Percentiles rank a stretch among this genome's conserved stretches.
phyloP scores from a whole-genome alignment of 192 early-diverging fungal genomes.

The Linnemannia schmuckeri region DNA sequence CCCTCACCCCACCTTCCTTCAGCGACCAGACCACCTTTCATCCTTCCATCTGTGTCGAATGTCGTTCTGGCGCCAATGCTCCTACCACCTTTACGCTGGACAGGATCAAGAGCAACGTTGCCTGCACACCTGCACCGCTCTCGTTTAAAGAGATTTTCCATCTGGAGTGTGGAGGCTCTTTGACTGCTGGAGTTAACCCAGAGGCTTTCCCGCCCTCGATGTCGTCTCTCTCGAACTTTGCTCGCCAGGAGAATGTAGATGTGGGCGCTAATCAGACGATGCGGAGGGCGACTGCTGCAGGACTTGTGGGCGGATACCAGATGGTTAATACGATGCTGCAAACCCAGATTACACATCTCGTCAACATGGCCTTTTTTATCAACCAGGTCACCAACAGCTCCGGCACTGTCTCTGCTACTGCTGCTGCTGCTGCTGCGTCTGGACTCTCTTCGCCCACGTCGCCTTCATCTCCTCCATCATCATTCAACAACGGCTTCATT shows the following conservation, averaged over 20 bases:
- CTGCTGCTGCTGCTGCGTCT: neutral
- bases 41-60: constrained; percentile 51
- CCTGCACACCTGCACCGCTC: constrained; percentile 19
- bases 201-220: constrained; percentile 44
- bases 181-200: constrained; percentile 26
- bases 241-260: constrained; percentile 20
- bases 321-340: constrained; percentile 23
- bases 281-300: constrained; percentile 29
- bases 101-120: constrained; percentile 34
- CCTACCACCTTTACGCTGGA: constrained; percentile 42
- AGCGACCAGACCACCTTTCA: constrained; percentile 31
- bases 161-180: constrained; percentile 35
- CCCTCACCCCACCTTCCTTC: constrained; percentile 43
- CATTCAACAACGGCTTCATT: constrained; percentile 27
- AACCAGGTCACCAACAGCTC: constrained; percentile 17
- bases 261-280: constrained; percentile 20
- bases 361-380: constrained; percentile 55
- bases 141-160: constrained; percentile 46
- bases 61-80: constrained; percentile 24
- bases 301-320: constrained; percentile 13
- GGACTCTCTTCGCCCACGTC: neutral
- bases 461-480: neutral
- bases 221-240: constrained; percentile 40
- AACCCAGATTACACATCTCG: constrained; percentile 20
- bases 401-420: neutral